A percentile compares a stretch with the other conserved stretches of the same genome.
Evolutionary conservation across 2,329 filamentous ascomycete genomes (phyloP).

Genomic region (Cryphonectria radicalis): DNA sequence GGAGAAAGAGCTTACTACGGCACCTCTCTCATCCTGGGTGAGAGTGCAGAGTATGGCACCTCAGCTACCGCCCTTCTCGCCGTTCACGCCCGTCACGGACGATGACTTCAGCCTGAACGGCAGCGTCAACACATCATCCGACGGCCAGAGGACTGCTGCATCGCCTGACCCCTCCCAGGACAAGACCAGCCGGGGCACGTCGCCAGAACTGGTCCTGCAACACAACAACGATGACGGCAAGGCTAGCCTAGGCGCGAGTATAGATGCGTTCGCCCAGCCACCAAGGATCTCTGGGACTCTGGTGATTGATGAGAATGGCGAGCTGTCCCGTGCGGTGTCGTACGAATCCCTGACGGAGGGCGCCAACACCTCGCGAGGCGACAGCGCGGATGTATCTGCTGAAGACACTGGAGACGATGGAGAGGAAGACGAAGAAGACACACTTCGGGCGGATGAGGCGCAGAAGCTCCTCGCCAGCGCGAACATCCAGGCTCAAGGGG

Average conservation of each 20-base stretch:
- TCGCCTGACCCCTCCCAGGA: constrained; percentile 25
- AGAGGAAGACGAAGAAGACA: constrained; percentile 26
- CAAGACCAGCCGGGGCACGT: constrained; percentile 17
- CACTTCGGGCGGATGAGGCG: constrained; percentile 23
- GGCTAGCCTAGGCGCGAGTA: neutral
- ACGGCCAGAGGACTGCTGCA: constrained; percentile 1
- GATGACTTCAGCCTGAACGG: constrained; percentile 24
- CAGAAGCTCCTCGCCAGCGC: constrained; percentile 24
- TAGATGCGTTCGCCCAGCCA: neutral
- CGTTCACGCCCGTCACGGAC: constrained; percentile 29
- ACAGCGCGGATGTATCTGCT: constrained; percentile 15
- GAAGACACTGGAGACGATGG: neutral
- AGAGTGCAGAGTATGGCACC: constrained; percentile 30
- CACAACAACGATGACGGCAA: constrained; percentile 9
- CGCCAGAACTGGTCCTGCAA: constrained; percentile 20
- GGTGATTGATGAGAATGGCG: constrained; percentile 15
- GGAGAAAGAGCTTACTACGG: constrained; percentile 4
- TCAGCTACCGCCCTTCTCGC: constrained; percentile 27
- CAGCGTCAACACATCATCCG: constrained; percentile 10
- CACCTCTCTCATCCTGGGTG: constrained; percentile 25
- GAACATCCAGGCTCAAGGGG: neutral
- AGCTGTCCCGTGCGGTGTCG: constrained; percentile 22
- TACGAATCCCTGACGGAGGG: constrained; percentile 22
- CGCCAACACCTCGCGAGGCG: constrained; percentile 11
- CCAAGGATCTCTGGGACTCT: constrained; percentile 12